These are phyloP conservation scores for Aspergillus japonicus DNA, from an alignment of 2,329 filamentous ascomycete genomes.

Conservation along the genomic window DNA sequence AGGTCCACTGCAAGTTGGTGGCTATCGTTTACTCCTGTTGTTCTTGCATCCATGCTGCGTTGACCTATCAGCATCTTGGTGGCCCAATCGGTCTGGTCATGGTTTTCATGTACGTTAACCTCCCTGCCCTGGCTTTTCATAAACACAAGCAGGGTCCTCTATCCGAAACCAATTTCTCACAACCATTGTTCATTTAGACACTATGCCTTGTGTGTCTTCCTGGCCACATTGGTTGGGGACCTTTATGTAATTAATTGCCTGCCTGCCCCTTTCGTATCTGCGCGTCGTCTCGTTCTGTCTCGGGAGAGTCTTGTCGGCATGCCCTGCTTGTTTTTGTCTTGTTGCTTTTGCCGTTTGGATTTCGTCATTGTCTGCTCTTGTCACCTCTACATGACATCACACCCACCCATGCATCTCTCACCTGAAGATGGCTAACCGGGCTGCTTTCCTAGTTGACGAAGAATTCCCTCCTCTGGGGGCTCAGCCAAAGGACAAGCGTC, in stretches of 20 bases:
- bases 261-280: conserved; percentile 31
- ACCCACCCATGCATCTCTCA: conserved; percentile 8
- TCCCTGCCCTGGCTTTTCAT: conserved; percentile 46
- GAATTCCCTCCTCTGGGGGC: conserved; percentile 49
- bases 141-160: conserved; percentile 39
- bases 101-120: conserved; percentile 52
- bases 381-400: conserved; percentile 3
- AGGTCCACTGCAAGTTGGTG: conserved; percentile 30
- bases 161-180: conserved; percentile 50
- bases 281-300: conserved; percentile 19
- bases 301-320: conserved; percentile 17
- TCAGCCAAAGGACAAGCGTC: conserved; percentile 35
- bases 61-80: conserved; percentile 37
- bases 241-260: conserved; percentile 37
- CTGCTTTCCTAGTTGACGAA: conserved; percentile 40
- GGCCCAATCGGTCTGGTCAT: conserved; percentile 36
- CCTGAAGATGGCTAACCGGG: conserved; percentile 28
- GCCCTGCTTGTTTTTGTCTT: conserved; percentile 16
- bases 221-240: conserved; percentile 21
- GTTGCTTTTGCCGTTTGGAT: conserved; percentile 8
- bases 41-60: conserved; percentile 41
- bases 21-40: conserved; percentile 30
- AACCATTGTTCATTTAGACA: conserved; percentile 45
- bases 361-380: conserved; percentile 14
- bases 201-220: conserved; percentile 30